A percentile compares a stretch with the other conserved stretches of the same genome.
Evolutionary conservation across 148 eudicot species (phyloP).

Genomic region (Nepenthes mirabilis): DNA sequence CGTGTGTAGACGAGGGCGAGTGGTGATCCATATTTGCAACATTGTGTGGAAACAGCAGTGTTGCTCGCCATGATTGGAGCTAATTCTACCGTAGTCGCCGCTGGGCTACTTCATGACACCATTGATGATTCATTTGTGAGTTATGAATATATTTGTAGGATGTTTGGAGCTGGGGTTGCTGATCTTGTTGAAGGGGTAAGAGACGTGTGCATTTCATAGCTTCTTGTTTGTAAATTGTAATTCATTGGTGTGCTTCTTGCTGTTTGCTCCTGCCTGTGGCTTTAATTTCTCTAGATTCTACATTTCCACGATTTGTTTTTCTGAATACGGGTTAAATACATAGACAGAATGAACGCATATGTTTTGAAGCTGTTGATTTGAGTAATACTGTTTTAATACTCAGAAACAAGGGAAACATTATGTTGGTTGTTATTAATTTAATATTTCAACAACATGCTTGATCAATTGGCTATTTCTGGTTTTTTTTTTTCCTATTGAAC

Average conservation of each 20-base stretch:
- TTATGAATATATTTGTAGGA: conserved; percentile 38
- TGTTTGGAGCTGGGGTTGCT: conserved; percentile 73
- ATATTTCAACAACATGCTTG: no score
- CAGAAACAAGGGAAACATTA: no score
- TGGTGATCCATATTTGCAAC: conserved; percentile 92
- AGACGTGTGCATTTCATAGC: neutral
- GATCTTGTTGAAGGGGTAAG: conserved; percentile 89
- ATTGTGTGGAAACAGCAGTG: conserved; percentile 88
- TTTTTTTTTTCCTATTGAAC: no score
- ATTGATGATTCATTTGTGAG: conserved; percentile 74
- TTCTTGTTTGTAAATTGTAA: no score
- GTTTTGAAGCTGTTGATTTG: no score
- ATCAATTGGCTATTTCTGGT: no score
- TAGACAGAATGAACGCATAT: no score
- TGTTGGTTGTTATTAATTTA: no score
- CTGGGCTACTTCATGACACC: conserved; percentile 89
- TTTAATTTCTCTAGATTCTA: neutral
- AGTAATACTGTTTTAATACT: no score
- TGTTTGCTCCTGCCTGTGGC: neutral
- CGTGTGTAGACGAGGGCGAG: conserved; percentile 54
- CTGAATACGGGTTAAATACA: no score
- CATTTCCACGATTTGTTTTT: neutral
- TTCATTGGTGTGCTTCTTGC: no score
- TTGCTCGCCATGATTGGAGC: conserved; percentile 76
- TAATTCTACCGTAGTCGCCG: conserved; percentile 78